Conservation (phyloP, 768 basidiomycete species). For the Rickenella mellea region DNA sequence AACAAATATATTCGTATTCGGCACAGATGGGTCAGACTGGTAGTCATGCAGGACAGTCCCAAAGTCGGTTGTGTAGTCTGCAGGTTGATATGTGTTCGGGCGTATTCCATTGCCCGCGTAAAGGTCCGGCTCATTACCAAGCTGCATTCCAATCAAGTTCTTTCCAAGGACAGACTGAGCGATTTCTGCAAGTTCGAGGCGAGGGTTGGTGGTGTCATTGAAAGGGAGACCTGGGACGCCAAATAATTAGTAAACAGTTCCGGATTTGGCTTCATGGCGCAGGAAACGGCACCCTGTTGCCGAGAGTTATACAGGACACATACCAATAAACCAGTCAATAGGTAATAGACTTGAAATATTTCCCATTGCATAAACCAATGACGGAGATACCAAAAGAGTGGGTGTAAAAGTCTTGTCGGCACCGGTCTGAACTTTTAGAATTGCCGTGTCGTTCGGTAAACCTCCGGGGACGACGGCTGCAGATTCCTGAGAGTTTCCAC, state of each 20-base stretch:
- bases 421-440: constrained; percentile 36
- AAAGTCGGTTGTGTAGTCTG: constrained; percentile 45
- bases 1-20: constrained; percentile 39
- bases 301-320: constrained; percentile 5
- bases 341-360: constrained; percentile 51
- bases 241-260: not conserved
- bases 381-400: constrained; percentile 51
- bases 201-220: constrained; percentile 49
- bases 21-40: constrained; percentile 27
- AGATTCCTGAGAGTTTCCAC: constrained; percentile 75
- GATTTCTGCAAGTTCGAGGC: constrained; percentile 43
- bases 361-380: constrained; percentile 55
- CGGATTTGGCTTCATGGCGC: not conserved
- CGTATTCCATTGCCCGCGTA: constrained; percentile 30
- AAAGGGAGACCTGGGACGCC: constrained; percentile 44
- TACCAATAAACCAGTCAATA: constrained; percentile 59
- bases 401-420: constrained; percentile 50
- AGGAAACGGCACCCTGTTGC: not conserved
- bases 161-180: constrained; percentile 56
- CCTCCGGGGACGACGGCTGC: constrained; percentile 36
- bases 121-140: constrained; percentile 76
- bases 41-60: constrained; percentile 36
- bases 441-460: constrained; percentile 35
- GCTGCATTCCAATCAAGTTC: constrained; percentile 57
- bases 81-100: constrained; percentile 13